Evolutionary conservation across 345 rosid species (phyloP), one percentile per base, ranked within the genome.

Genomic region (Diplotaxis tenuifolia): DNA sequence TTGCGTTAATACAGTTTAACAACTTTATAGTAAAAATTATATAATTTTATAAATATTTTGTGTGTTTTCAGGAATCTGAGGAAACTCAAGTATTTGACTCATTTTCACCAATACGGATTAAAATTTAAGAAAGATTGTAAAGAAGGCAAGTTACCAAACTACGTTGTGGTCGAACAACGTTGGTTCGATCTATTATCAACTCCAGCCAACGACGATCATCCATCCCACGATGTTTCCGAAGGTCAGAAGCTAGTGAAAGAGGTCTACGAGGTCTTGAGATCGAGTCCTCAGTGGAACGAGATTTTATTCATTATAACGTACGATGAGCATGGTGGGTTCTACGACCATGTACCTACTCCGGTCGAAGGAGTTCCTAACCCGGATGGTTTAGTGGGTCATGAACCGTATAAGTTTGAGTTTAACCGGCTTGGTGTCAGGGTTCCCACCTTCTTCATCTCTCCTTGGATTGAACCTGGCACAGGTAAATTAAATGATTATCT

Each of bases 311-410:
- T 86, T 1, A 19, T 86, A 25, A 80, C 82, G 11, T 86, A 86
- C 8, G 89, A 86, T 7, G 89, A 86, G 18, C 89, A 86, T 4
- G 89, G 89, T 14, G 89, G 89, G 0, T 86, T 83, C 65, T 86
- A 86, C 54, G 87, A 86, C 29, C 89, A 86, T 71, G 86, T 86
- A 0, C 84, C 86, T 2, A 80, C 89, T 9, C 89, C 87, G 0
- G 61, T 66, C 3, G 71, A 65, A 3, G 84, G 83, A 18, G 84
- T 86, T 64, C 89, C 89, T 5, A 82, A 83, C 57, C 87, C 89
- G 0, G 87, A 83, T 15, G 89, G 81, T 5, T 18, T 86, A 3
- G 65, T 82, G 0, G 89, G 87, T 34, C 80, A 83, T 0, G 54
- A 65, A 12, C 89, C 89, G 0, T 84, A 82, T 75, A 61, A 80